These are phyloP conservation scores for Cyclospora cayetanensis DNA, from an alignment of 169 alveolate species.

Conservation along the genomic window DNA sequence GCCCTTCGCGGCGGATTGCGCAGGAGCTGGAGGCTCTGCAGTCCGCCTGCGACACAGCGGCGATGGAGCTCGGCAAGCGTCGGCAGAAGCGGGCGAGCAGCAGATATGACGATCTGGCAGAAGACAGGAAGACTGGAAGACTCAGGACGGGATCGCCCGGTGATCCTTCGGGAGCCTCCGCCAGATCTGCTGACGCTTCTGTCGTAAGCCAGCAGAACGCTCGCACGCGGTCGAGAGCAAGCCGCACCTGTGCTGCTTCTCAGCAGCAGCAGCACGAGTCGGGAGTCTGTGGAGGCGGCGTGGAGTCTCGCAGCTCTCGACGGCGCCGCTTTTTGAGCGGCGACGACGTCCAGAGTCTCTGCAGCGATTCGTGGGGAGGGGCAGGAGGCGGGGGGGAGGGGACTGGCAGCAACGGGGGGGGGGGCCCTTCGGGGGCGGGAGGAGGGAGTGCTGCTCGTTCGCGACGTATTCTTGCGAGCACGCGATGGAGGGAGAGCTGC, in stretches of 20 bases:
- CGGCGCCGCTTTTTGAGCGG: background rate
- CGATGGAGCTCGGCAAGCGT: background rate
- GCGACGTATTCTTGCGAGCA: background rate
- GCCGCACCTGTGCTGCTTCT: too few species aligned
- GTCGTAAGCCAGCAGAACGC: background rate
- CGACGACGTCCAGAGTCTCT: background rate
- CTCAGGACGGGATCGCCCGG: background rate
- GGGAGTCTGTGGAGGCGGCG: background rate
- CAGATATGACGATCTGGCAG: background rate
- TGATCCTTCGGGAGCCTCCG: background rate
- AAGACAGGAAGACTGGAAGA: background rate
- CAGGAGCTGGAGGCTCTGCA: slow-evolving; percentile 40
- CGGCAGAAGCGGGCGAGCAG: slow-evolving; percentile 4
- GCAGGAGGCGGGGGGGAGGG: background rate
- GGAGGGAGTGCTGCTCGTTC: background rate
- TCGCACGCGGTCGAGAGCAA: background rate
- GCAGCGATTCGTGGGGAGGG: background rate
- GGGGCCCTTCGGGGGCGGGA: background rate
- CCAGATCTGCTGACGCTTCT: background rate
- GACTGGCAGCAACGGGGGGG: background rate
- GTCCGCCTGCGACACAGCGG: slow-evolving; percentile 29
- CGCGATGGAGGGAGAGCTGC: slow-evolving; percentile 76
- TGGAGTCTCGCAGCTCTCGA: background rate
- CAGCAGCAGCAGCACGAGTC: background rate
- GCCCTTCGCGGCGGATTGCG: slow-evolving; percentile 47